Percentiles rank a stretch among this genome's conserved stretches.
Evolutionary conservation across 345 rosid species (phyloP).

Genomic region (Brassica rapa): DNA sequence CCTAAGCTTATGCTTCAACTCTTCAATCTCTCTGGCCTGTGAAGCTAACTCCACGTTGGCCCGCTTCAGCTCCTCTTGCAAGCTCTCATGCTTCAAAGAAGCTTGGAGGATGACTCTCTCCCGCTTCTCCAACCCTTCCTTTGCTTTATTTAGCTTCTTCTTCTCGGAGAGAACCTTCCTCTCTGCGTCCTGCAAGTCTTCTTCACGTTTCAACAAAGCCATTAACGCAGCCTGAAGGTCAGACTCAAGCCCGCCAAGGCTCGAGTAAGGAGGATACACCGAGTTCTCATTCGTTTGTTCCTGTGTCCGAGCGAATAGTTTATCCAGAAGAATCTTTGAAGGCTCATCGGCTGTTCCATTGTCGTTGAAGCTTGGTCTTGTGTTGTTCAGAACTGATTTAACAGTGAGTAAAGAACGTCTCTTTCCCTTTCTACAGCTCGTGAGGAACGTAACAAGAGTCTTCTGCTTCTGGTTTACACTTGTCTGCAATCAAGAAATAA

Average conservation of each 20-base stretch:
- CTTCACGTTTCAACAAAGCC: constrained; percentile 70
- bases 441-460: constrained; percentile 29
- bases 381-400: constrained; percentile 47
- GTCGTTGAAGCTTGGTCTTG: constrained; percentile 46
- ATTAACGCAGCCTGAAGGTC: constrained; percentile 65
- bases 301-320: constrained; percentile 65
- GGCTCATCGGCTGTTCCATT: constrained; percentile 55
- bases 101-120: constrained; percentile 55
- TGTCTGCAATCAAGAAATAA: constrained; percentile 37
- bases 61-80: constrained; percentile 59
- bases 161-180: constrained; percentile 58
- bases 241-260: constrained; percentile 61
- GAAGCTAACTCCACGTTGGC: constrained; percentile 60
- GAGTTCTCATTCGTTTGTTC: constrained; percentile 49
- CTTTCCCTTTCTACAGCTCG: constrained; percentile 20
- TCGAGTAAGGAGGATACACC: constrained; percentile 27
- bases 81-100: constrained; percentile 53
- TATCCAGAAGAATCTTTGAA: constrained; percentile 60
- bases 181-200: constrained; percentile 63
- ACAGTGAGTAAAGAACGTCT: constrained; percentile 28
- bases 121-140: constrained; percentile 54
- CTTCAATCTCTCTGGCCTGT: constrained; percentile 70
- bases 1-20: constrained; percentile 54
- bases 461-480: constrained; percentile 47
- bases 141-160: constrained; percentile 49